phyloP scores from a whole-genome alignment of 176 grass and related monocot genomes.

The Chloris gayana region DNA sequence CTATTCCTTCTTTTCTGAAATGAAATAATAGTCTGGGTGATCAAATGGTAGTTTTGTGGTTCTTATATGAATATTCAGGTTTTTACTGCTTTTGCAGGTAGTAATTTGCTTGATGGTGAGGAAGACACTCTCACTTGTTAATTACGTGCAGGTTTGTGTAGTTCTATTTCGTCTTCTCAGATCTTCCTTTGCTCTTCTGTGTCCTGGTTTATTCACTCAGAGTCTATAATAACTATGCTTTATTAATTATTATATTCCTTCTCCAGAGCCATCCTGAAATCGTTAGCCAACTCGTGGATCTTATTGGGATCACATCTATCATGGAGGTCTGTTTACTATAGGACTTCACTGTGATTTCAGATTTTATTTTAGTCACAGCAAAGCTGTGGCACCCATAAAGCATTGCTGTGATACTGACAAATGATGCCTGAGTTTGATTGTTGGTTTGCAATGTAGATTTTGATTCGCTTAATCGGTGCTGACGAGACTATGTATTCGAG shows the following conservation, averaged over 20 bases:
- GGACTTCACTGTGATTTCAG: not conserved
- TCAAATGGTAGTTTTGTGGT: slow-evolving; percentile 13
- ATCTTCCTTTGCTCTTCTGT: not conserved
- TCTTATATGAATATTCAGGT: slow-evolving; percentile 31
- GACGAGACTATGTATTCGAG: slow-evolving; percentile 88
- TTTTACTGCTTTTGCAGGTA: slow-evolving; percentile 59
- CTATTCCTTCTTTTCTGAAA: slow-evolving; percentile 6
- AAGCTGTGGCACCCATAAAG: not conserved
- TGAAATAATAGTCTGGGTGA: not conserved
- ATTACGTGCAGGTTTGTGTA: slow-evolving; percentile 80
- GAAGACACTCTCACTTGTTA: slow-evolving; percentile 71
- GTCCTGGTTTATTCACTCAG: not conserved
- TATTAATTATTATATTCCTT: slow-evolving; percentile 41
- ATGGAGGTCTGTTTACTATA: slow-evolving; percentile 76
- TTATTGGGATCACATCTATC: slow-evolving; percentile 98
- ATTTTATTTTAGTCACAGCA: not conserved
- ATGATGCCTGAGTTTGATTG: slow-evolving; percentile 5
- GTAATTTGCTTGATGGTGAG: slow-evolving; percentile 96
- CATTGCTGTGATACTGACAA: slow-evolving; percentile 12
- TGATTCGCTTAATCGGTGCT: slow-evolving; percentile 85
- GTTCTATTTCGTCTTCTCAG: not conserved
- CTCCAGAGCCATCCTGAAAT: slow-evolving; percentile 81
- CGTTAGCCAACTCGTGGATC: slow-evolving; percentile 81
- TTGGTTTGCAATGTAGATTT: slow-evolving; percentile 61
- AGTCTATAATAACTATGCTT: slow-evolving; percentile 23